A percentile compares a stretch with the other conserved stretches of the same genome.
Conservation (phyloP, 176 grass and related monocot species). For the Musa itinerans region DNA sequence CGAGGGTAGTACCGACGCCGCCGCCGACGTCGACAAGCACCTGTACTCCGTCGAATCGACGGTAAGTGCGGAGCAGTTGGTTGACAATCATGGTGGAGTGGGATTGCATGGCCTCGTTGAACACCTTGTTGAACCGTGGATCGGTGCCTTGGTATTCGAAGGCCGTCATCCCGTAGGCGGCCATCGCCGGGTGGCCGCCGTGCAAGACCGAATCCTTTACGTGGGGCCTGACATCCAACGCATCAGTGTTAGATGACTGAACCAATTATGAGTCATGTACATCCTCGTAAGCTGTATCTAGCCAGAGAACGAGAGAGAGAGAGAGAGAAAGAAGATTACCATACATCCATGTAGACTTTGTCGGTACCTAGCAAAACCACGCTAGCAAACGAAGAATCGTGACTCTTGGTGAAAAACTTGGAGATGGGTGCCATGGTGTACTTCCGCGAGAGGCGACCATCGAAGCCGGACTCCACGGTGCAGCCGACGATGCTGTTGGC, state of each 20-base stretch:
- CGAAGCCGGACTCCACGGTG: constrained; percentile 33
- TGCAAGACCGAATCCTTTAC: constrained; percentile 64
- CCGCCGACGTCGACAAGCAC: constrained; percentile 79
- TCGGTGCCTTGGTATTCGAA: constrained; percentile 87
- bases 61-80: constrained; percentile 64
- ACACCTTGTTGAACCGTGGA: constrained; percentile 71
- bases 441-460: constrained; percentile 12
- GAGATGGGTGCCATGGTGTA: no score
- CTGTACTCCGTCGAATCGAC: constrained; percentile 42
- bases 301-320: no score
- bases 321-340: constrained; percentile 15
- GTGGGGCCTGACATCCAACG: constrained; percentile 43
- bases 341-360: constrained; percentile 89
- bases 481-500: constrained; percentile 52
- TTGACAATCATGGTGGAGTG: constrained; percentile 62
- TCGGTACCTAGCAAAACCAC: constrained; percentile 75
- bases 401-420: constrained; percentile 35
- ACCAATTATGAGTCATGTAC: neutral
- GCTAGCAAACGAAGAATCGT: constrained; percentile 73
- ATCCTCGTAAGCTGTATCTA: no score
- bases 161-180: constrained; percentile 77
- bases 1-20: constrained; percentile 57
- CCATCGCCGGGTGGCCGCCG: constrained; percentile 77
- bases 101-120: constrained; percentile 90
- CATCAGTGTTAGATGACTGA: neutral